phyloP scores from a whole-genome alignment of 2,329 filamentous ascomycete species.

The Ceratocystis huliohia region DNA sequence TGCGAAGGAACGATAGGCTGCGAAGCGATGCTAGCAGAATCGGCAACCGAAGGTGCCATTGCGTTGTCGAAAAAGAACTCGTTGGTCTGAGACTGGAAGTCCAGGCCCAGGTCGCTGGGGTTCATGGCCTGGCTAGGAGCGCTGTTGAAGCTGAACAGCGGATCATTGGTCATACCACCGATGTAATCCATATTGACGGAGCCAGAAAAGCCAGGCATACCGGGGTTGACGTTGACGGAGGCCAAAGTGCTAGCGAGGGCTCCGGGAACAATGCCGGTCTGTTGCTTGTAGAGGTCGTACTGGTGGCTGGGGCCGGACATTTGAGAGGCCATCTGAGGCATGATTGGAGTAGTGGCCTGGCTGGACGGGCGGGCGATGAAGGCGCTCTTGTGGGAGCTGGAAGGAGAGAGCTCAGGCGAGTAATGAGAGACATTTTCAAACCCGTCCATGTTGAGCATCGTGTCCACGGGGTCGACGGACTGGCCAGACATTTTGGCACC shows the following conservation, averaged over 20 bases:
- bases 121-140: constrained; percentile 50
- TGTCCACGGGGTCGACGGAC: constrained; percentile 42
- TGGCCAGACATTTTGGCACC: constrained; percentile 27
- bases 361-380: constrained; percentile 40
- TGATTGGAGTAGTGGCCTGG: constrained; percentile 42
- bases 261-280: constrained; percentile 81
- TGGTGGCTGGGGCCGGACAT: constrained; percentile 80
- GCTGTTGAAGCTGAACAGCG: constrained; percentile 61
- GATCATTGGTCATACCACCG: constrained; percentile 47
- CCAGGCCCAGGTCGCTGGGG: constrained; percentile 55
- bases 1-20: constrained; percentile 40
- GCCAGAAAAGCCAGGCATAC: constrained; percentile 42
- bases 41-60: constrained; percentile 30
- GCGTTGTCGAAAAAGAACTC: constrained; percentile 50
- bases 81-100: constrained; percentile 37
- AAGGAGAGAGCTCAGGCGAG: constrained; percentile 48
- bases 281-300: constrained; percentile 90
- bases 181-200: constrained; percentile 39
- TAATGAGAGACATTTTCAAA: constrained; percentile 49
- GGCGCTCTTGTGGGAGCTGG: constrained; percentile 39
- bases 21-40: constrained; percentile 32
- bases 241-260: constrained; percentile 69
- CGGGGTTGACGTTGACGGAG: constrained; percentile 48
- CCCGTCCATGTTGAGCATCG: constrained; percentile 47
- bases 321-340: constrained; percentile 40